Conservation (phyloP, 1,139 yeast species). For the Barnettozyma hawaiiensis region DNA sequence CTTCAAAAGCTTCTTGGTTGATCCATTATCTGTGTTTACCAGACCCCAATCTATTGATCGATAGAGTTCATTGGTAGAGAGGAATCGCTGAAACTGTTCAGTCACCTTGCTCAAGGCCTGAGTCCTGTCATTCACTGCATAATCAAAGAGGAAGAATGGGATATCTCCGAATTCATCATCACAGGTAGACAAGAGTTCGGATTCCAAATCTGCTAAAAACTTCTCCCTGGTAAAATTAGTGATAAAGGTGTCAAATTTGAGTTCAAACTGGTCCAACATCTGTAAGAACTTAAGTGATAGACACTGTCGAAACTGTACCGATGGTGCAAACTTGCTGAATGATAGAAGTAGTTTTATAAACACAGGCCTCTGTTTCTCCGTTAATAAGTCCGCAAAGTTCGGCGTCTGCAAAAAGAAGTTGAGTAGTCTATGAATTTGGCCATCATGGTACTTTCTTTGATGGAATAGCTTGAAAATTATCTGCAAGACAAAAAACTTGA, state of each 20-base stretch:
- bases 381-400: not conserved
- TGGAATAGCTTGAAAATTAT: slow-evolving; percentile 20
- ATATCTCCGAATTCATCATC: slow-evolving; percentile 9
- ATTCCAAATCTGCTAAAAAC: slow-evolving; percentile 11
- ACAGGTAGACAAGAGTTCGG: slow-evolving; percentile 2
- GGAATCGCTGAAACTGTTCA: not conserved
- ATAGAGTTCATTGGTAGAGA: not conserved
- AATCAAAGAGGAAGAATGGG: slow-evolving; percentile 16
- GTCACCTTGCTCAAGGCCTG: slow-evolving; percentile 7
- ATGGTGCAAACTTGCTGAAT: slow-evolving; percentile 15
- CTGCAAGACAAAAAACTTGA: slow-evolving; percentile 21
- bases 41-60: slow-evolving; percentile 16
- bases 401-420: slow-evolving; percentile 11
- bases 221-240: slow-evolving; percentile 12
- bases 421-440: slow-evolving; percentile 5
- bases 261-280: slow-evolving; percentile 13
- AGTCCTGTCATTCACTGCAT: slow-evolving; percentile 10
- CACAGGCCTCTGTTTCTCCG: slow-evolving; percentile 13
- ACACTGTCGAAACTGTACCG: slow-evolving; percentile 16
- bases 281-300: slow-evolving; percentile 21
- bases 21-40: slow-evolving; percentile 9
- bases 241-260: slow-evolving; percentile 17
- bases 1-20: slow-evolving; percentile 10
- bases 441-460: slow-evolving; percentile 5
- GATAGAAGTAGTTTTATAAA: slow-evolving; percentile 19